Conservation (phyloP, 192 early-diverging fungal species). For the Fimicolochytrium jonesii region DNA sequence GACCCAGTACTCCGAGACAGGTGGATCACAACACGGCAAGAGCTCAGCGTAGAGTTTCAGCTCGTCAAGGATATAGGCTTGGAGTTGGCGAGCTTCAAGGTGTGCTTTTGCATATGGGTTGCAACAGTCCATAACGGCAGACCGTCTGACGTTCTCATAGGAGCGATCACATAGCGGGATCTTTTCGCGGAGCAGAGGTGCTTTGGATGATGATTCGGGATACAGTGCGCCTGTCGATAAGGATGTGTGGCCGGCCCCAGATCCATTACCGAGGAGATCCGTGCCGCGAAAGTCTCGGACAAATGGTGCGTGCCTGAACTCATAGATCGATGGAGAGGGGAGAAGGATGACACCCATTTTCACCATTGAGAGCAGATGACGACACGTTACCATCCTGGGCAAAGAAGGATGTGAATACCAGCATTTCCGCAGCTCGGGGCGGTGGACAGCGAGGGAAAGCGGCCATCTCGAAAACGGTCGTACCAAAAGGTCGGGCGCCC, state of each 20-base stretch:
- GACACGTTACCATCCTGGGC: conserved; percentile 38
- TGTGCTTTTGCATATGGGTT: conserved; percentile 4
- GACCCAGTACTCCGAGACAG: conserved; percentile 26
- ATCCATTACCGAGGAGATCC: conserved; percentile 28
- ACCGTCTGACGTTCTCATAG: too few species aligned
- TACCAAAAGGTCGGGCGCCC: conserved; percentile 6
- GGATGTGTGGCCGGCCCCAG: conserved; percentile 54
- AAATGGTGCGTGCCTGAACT: not conserved
- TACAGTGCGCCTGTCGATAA: conserved; percentile 24
- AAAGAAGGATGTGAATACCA: conserved; percentile 22
- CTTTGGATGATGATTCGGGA: conserved; percentile 14
- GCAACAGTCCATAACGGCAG: too few species aligned
- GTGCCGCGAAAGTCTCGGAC: not conserved
- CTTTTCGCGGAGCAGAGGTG: conserved; percentile 4
- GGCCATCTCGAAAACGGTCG: conserved; percentile 1
- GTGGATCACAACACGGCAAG: conserved; percentile 37
- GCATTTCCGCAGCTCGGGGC: not conserved
- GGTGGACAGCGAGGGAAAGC: conserved; percentile 5
- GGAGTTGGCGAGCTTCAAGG: conserved; percentile 54
- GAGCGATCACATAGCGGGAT: too few species aligned
- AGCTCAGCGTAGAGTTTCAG: conserved; percentile 41
- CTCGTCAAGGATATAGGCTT: conserved; percentile 48
- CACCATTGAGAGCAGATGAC: conserved; percentile 14
- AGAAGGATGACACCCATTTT: too few species aligned
- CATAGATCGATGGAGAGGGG: not conserved